Evolutionary conservation across 768 basidiomycete species (phyloP).

Genomic region (Boletellus sp.): DNA sequence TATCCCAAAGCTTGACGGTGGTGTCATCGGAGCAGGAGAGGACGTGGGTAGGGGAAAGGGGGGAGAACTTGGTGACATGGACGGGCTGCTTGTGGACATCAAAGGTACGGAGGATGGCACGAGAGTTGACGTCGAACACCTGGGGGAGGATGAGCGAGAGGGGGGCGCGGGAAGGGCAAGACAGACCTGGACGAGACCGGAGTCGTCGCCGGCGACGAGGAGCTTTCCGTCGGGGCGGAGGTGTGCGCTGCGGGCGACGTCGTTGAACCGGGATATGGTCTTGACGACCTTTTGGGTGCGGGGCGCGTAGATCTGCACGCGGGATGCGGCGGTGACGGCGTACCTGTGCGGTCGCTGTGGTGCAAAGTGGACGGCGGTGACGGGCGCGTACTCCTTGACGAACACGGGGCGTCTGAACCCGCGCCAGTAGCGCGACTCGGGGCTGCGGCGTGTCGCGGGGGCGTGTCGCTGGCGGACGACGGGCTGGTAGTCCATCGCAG

Average conservation of each 20-base stretch:
- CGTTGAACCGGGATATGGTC: conserved; percentile 95
- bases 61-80: conserved; percentile 90
- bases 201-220: conserved; percentile 92
- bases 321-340: conserved; percentile 91
- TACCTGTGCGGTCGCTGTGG: conserved; percentile 86
- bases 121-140: conserved; percentile 86
- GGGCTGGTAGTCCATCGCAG: conserved; percentile 75
- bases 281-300: conserved; percentile 95
- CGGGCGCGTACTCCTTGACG: conserved; percentile 94
- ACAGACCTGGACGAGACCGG: conserved; percentile 69
- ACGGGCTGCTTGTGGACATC: conserved; percentile 96
- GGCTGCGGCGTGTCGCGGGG: conserved; percentile 52
- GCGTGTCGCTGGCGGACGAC: conserved; percentile 59
- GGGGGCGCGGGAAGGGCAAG: not conserved
- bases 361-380: conserved; percentile 92
- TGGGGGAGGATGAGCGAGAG: not conserved
- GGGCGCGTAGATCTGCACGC: conserved; percentile 94
- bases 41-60: conserved; percentile 73
- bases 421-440: conserved; percentile 84
- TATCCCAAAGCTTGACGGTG: conserved; percentile 91
- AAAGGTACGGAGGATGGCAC: conserved; percentile 89
- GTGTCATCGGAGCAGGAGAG: conserved; percentile 97
- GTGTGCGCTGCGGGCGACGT: conserved; percentile 84
- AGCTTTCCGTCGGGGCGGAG: conserved; percentile 94
- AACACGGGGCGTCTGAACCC: conserved; percentile 89